Percentiles rank a stretch among this genome's conserved stretches.
Evolutionary conservation across 2,329 filamentous ascomycete species (phyloP).

Genomic region (Geosmithia morbida): DNA sequence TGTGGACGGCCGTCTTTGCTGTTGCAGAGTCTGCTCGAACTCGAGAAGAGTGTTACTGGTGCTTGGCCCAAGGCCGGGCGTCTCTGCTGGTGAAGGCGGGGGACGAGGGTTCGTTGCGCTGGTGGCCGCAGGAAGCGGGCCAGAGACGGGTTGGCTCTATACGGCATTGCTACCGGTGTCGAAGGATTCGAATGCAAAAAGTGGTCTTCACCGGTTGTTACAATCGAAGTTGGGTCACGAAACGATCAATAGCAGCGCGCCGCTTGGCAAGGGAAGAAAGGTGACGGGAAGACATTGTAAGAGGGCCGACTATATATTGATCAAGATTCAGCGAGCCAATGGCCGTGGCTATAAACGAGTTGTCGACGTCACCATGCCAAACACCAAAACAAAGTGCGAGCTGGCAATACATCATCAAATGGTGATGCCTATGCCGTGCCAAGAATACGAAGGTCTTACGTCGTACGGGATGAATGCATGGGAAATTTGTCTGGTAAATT

Average conservation of each 20-base stretch:
- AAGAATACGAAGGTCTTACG: neutral
- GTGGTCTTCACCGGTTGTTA: too few relatives aligned
- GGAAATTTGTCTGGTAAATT: neutral
- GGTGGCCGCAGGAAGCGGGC: constrained; percentile 1
- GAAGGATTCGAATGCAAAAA: neutral
- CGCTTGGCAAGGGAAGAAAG: neutral
- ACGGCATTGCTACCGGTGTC: neutral
- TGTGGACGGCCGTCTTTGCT: constrained; percentile 11
- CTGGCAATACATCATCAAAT: neutral
- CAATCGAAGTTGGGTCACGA: too few relatives aligned
- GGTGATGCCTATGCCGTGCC: neutral
- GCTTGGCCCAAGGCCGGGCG: neutral
- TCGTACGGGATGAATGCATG: neutral
- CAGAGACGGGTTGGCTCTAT: constrained; percentile 1
- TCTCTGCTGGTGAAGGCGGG: neutral
- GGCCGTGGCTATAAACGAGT: neutral
- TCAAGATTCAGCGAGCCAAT: neutral
- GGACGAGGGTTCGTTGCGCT: neutral
- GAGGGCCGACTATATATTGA: neutral
- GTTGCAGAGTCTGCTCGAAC: constrained; percentile 11
- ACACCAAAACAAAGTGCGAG: neutral
- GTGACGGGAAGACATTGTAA: neutral
- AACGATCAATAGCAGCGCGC: neutral
- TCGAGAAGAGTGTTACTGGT: constrained; percentile 3
- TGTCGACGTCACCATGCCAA: neutral